Base-by-base conservation (phyloP, 805 yeast species). In the Wickerhamomyces sydowiorum region DNA sequence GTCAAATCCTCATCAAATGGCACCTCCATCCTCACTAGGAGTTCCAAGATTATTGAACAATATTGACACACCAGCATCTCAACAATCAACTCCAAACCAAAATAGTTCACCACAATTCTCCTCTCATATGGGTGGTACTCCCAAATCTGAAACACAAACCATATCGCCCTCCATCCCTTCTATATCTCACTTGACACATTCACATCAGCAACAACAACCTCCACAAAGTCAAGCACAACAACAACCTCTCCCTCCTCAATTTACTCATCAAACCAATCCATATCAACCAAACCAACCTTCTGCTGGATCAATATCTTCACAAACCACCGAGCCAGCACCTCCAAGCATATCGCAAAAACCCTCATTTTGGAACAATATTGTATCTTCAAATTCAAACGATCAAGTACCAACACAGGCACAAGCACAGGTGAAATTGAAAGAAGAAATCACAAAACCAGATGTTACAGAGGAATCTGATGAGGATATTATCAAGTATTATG, bases 401-500 rank as follows among this genome's bases (percentile, higher is more conserved):
- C 41, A 12, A 24, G 27, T 17, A n/a, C n/a, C 36, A 7, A 13
- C 32, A 10, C 17, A 33, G n/a, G 1, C 27, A 3, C 14, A 7
- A 17, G 34, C 50, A 5, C 22, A 44, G 6, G 39, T 48, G 13
- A 45, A 44, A n/a, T 31, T 52, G 30, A 52, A 50, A 31, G 49
- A 47, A 24, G 58, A 53, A 7, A 42, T 52, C 20, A 53, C 58
- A 2, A 53, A 53, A 41, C 58, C 56, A 1, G 56, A 53, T 10
- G 40, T 52, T 18, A 50, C 48, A 15, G 42, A 47, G 14, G 54
- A 53, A 20, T 43, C 47, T 5, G 60, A 57, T 30, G 59, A 55
- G n/a, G 59, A 52, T 14, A 53, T 57, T 14, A 56, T 57, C 30
- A 42, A 46, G 35, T 57, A 57, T 34, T 57, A 57, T 37, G 57